Percentiles rank a stretch among this genome's conserved stretches.
Conservation (phyloP, 495 filamentous ascomycete species). For the Penicillium dipodomyicola region DNA sequence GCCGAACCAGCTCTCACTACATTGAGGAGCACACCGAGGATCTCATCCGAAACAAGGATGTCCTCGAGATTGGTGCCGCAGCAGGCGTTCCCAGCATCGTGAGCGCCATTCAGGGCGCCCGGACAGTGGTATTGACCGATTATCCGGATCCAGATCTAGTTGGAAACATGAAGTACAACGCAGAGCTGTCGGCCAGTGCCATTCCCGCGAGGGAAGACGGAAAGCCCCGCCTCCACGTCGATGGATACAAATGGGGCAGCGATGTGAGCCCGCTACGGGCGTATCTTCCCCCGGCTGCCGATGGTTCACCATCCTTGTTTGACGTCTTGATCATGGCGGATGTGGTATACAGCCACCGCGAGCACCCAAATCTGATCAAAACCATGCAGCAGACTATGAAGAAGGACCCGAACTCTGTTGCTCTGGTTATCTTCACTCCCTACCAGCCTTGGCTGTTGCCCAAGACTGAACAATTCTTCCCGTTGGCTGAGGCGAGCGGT, state of each 20-base stretch:
- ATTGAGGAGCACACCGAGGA: slow-evolving; percentile 61
- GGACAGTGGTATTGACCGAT: slow-evolving; percentile 76
- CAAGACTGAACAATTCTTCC: slow-evolving; percentile 84
- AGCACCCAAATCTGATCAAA: slow-evolving; percentile 71
- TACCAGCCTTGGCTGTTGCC: slow-evolving; percentile 87
- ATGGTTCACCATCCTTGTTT: slow-evolving; percentile 47
- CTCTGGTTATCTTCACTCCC: slow-evolving; percentile 88
- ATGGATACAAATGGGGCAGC: slow-evolving; percentile 81
- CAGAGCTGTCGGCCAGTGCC: slow-evolving; percentile 44
- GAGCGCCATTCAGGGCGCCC: slow-evolving; percentile 67
- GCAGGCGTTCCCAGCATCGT: slow-evolving; percentile 82
- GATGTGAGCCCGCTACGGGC: slow-evolving; percentile 50
- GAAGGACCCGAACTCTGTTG: slow-evolving; percentile 52
- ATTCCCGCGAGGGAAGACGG: slow-evolving; percentile 24
- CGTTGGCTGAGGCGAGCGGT: slow-evolving; percentile 62
- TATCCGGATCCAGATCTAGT: slow-evolving; percentile 82
- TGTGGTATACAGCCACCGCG: slow-evolving; percentile 82
- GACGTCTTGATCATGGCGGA: slow-evolving; percentile 84
- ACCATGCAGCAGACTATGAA: slow-evolving; percentile 65
- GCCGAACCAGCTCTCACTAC: slow-evolving; percentile 68
- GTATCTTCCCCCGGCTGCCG: slow-evolving; percentile 39
- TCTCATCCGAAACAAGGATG: slow-evolving; percentile 58
- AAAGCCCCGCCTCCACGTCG: slow-evolving; percentile 44
- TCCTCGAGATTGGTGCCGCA: slow-evolving; percentile 89
- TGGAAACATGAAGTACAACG: slow-evolving; percentile 70